A percentile compares a stretch with the other conserved stretches of the same genome.
Conservation (phyloP, 257 asterid genomes). For the Cinchona pubescens region DNA sequence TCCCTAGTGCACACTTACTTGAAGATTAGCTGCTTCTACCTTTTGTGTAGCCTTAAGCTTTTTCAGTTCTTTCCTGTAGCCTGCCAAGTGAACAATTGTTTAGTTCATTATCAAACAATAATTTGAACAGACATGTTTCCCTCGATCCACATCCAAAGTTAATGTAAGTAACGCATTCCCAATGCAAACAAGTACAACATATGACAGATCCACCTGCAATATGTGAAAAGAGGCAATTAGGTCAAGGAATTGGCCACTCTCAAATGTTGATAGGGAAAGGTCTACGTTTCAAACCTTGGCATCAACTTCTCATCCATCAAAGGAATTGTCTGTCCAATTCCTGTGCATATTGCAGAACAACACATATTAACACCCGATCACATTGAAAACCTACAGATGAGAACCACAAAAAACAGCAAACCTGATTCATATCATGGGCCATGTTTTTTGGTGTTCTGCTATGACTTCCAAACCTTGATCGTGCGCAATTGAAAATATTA, state of each 20-base stretch:
- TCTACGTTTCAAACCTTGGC: conserved; percentile 57
- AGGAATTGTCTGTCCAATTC: conserved; percentile 96
- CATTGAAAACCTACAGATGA: conserved; percentile 16
- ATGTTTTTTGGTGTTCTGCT: conserved; percentile 87
- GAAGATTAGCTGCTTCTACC: too few species aligned
- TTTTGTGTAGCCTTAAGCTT: too few species aligned
- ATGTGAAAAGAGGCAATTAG: conserved; percentile 16
- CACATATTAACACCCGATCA: conserved; percentile 10
- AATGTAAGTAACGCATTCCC: too few species aligned
- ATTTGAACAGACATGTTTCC: too few species aligned
- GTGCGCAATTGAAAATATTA: conserved; percentile 31
- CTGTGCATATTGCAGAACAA: conserved; percentile 41
- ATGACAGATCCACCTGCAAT: conserved; percentile 89
- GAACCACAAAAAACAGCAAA: conserved; percentile 31
- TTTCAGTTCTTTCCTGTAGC: too few species aligned
- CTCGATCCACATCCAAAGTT: too few species aligned
- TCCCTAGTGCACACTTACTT: too few species aligned
- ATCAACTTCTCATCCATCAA: conserved; percentile 98
- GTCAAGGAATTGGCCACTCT: conserved; percentile 5
- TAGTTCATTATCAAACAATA: too few species aligned
- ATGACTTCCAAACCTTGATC: conserved; percentile 95
- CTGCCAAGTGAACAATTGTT: too few species aligned
- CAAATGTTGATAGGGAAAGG: background rate
- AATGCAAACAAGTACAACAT: too few species aligned
- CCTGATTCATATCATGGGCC: conserved; percentile 99